Evolutionary conservation across 2,329 filamentous ascomycete genomes (phyloP), one percentile per base, ranked within the genome.

Genomic region (Cladosporium sp.): DNA sequence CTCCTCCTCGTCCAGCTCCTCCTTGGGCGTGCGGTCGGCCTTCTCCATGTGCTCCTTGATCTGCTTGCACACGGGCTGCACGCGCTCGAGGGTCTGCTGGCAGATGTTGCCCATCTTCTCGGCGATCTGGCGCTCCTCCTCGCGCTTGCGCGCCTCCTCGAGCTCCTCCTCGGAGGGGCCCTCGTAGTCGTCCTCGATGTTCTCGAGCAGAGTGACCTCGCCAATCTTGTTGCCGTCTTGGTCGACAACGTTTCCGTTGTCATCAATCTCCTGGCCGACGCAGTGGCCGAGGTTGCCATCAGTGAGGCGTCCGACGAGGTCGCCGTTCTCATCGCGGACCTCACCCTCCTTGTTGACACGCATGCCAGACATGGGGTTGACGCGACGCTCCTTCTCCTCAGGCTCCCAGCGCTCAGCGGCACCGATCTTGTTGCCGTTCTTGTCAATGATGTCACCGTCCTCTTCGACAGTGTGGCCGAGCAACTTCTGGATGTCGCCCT

Each of bases 1-100:
- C 59, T 88, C 80, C 64, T 96, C 89, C 67, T 96, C 91, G 63
- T 96, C 89, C 19, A 92, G 84, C 61, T 96, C 89, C 4, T 95
- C 88, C 70, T 89, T 86, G 38, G 87, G 85, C 22, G 86, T 88
- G 57, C 83, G 81, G 68, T 96, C 88, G 22, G 88, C 89, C 50
- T 77, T 78, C 61, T 95, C 88, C 61, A 95, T 87, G 71, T 85
- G 80, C 81, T 90, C 85, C 4, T 82, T 87, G 68, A 96, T 96
- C 74, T 89, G 80, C 72, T 88, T 89, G 76, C 88, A 87, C 64
- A 95, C 83, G 8, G 90, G 90, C 58, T 87, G 84, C 65, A 96
- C 82, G 67, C 85, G 87, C 63, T 95, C 89, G 6, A 96, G 78
- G 12, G 88, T 88, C 67, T 91, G 83, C 63, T 85, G 80, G 59